Conservation (phyloP, 768 basidiomycete genomes). For the Collybia sordida region DNA sequence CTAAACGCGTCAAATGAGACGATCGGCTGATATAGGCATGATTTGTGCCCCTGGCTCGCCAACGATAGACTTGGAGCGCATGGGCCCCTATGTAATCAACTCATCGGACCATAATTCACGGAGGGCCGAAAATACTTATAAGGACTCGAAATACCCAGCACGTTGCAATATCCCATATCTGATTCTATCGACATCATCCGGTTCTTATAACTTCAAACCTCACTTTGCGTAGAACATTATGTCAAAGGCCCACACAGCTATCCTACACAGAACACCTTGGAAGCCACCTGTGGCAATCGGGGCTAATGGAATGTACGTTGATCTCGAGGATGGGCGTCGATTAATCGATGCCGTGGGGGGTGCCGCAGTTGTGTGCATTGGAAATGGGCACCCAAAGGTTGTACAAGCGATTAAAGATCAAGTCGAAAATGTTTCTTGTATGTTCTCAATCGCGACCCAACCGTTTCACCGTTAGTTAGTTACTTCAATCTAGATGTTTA, state of each 20-base stretch:
- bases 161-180: not conserved
- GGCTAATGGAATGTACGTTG: conserved; percentile 70
- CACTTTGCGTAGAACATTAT: no score
- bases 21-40: not conserved
- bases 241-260: conserved; percentile 23
- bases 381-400: conserved; percentile 71
- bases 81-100: no score
- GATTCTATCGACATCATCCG: not conserved
- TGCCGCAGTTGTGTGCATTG: conserved; percentile 81
- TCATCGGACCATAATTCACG: not conserved
- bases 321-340: conserved; percentile 65
- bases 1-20: no score
- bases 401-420: conserved; percentile 77
- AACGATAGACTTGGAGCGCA: no score
- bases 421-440: conserved; percentile 75
- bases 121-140: not conserved
- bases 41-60: not conserved
- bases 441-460: conserved; percentile 20
- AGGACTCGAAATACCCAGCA: not conserved
- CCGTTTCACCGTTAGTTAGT: not conserved
- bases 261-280: conserved; percentile 75
- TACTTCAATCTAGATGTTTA: conserved; percentile 64
- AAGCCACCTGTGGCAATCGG: conserved; percentile 65
- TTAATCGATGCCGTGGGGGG: conserved; percentile 84
- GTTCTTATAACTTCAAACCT: no score